Percentiles rank a stretch among this genome's conserved stretches.
Conservation (phyloP, 2,329 filamentous ascomycete species). For the Monosporascus sp. region DNA sequence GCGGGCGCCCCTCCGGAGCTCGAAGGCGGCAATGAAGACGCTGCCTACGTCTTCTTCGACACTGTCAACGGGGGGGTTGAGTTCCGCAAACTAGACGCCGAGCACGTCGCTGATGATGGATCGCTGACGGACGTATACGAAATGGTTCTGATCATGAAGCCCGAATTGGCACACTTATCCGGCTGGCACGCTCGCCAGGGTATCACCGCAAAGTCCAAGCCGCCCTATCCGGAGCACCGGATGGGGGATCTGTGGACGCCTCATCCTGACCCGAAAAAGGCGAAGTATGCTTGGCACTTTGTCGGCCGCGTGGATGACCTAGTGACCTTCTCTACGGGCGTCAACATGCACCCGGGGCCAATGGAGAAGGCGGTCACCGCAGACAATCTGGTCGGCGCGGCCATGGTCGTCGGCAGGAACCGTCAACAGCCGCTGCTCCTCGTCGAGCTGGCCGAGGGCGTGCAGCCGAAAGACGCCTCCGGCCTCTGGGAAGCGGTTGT, state of each 20-base stretch:
- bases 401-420: constrained; percentile 11
- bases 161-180: constrained; percentile 7
- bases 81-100: constrained; percentile 10
- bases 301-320: constrained; percentile 21
- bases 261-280: constrained; percentile 15
- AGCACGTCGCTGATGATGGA: constrained; percentile 7
- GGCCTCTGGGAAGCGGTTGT: constrained; percentile 11
- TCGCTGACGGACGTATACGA: constrained; percentile 10
- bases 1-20: constrained; percentile 8
- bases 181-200: constrained; percentile 9
- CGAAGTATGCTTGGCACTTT: constrained; percentile 14
- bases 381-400: constrained; percentile 5
- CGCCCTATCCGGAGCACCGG: constrained; percentile 9
- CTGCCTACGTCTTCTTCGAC: constrained; percentile 14
- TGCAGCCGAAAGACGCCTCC: not conserved
- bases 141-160: constrained; percentile 10
- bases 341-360: constrained; percentile 13
- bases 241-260: constrained; percentile 18
- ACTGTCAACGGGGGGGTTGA: constrained; percentile 8
- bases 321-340: constrained; percentile 13
- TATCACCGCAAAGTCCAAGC: constrained; percentile 3
- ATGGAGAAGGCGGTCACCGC: constrained; percentile 10
- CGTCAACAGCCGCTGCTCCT: constrained; percentile 14
- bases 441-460: constrained; percentile 7
- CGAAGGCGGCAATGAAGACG: constrained; percentile 9